Evolutionary conservation across 192 early-diverging fungal genomes (phyloP).

Genomic region (Entomortierella chlamydospora): DNA sequence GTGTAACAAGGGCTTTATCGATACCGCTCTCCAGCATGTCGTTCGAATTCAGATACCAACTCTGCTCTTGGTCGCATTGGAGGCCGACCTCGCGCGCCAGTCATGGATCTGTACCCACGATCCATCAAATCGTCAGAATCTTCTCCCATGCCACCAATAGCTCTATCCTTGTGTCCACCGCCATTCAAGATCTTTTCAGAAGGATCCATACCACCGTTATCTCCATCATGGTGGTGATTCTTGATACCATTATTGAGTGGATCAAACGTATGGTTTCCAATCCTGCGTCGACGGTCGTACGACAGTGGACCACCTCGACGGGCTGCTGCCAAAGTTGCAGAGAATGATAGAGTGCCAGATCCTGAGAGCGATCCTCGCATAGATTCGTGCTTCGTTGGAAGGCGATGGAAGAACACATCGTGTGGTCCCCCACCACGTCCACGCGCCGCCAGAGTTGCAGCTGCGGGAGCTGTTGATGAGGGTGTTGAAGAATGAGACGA

Average conservation of each 20-base stretch:
- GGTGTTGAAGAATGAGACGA: not conserved
- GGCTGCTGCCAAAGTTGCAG: slow-evolving; percentile 29
- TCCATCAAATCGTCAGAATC: slow-evolving; percentile 31
- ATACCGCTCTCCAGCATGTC: slow-evolving; percentile 14
- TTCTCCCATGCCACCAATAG: not conserved
- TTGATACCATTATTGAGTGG: slow-evolving; percentile 4
- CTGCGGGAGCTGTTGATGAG: slow-evolving; percentile 8
- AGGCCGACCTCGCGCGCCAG: slow-evolving; percentile 24
- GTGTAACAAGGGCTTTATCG: too few species aligned
- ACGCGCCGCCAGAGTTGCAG: slow-evolving; percentile 11
- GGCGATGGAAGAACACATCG: slow-evolving; percentile 3
- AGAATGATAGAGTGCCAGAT: slow-evolving; percentile 4
- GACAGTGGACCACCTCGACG: slow-evolving; percentile 9
- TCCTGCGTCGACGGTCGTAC: slow-evolving; percentile 9
- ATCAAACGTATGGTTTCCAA: slow-evolving; percentile 30
- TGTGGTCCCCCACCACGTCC: slow-evolving; percentile 10
- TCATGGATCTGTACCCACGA: slow-evolving; percentile 33
- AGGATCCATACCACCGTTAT: not conserved
- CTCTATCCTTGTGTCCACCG: not conserved
- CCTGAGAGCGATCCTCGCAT: not conserved
- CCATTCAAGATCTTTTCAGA: not conserved
- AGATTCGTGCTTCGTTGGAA: not conserved
- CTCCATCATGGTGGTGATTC: not conserved
- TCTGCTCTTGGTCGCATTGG: slow-evolving; percentile 8
- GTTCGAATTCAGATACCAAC: slow-evolving; percentile 24